Base-by-base conservation (phyloP, 2,329 filamentous ascomycete genomes). In the Tolypocladium nubicola region DNA sequence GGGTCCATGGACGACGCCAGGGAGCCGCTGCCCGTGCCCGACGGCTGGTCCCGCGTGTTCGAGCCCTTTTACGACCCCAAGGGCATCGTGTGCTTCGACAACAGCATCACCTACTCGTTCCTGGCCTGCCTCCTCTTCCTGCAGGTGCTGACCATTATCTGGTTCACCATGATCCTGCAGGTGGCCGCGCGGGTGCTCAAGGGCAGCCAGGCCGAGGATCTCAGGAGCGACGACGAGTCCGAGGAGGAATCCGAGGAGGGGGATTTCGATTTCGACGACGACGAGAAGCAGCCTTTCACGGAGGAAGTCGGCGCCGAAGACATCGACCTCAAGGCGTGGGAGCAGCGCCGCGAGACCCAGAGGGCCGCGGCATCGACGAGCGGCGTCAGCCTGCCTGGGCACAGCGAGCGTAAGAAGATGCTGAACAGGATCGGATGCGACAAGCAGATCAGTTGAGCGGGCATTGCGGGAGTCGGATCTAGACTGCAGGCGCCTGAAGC, bases 131-230 rank as follows among this genome's bases (percentile, higher is more conserved):
- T 99, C 2, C 76, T 94, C 16, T 81, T 85, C 39, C 78, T 99
- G 26, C 91, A 97, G 72, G 76, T 80, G 23, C 81, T 99, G 57
- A 91, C 89, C 41, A 76, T 96, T 38, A 79, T 89, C 60, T 99
- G 94, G 94, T 96, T 97, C 66, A 80, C 78, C 61, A 88, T 96
- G 84, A 96, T 97, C 64, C 72, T 92, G 49, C 84, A 85, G 58
- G 88, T 97, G 1, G 90, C 90, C 14, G 79, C 87, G 58, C 85
- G 86, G 59, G 91, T 97, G 9, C 68, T 97, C 43, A 82, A 79
- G 54, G 92, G 93, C 40, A 82, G 79, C 37, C 79, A 83, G 43
- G 91, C 93, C 6, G 91, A 97, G 61, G 94, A 99, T 67, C 82
- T 84, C 35, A 85, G 94, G 58, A 96, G 90, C 61, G 93, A 97